Percentiles rank a stretch among this genome's conserved stretches.
Evolutionary conservation across 352 stramenopile genomes (phyloP).

Genomic region (Paralagenidium karlingii): DNA sequence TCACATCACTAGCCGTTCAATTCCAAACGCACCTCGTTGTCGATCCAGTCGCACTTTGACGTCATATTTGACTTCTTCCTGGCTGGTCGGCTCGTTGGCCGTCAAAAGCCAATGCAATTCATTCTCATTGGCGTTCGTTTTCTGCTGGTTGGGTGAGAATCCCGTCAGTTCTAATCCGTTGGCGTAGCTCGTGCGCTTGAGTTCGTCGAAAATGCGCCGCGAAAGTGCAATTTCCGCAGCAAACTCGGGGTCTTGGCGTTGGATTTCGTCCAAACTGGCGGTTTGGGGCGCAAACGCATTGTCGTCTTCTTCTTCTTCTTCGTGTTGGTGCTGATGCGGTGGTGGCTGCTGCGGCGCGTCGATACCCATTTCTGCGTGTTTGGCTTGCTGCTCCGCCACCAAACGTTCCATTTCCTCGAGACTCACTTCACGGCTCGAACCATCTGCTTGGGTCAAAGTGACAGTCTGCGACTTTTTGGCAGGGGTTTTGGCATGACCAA

Average conservation of each 20-base stretch:
- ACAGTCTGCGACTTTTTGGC: too few relatives aligned
- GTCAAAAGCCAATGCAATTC: too few relatives aligned
- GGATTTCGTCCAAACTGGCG: slow-evolving; percentile 26
- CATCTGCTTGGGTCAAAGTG: slow-evolving; percentile 25
- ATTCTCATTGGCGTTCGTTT: too few relatives aligned
- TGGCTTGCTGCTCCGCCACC: too few relatives aligned
- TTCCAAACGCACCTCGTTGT: too few relatives aligned
- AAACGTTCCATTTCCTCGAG: slow-evolving; percentile 18
- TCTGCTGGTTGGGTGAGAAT: too few relatives aligned
- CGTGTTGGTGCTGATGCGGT: too few relatives aligned
- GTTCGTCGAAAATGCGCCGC: slow-evolving; percentile 25
- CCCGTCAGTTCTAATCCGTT: slow-evolving; percentile 29
- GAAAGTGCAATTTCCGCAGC: slow-evolving; percentile 31
- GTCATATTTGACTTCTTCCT: too few relatives aligned
- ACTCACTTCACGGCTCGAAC: slow-evolving; percentile 20
- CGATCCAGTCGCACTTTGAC: too few relatives aligned
- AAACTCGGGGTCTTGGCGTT: slow-evolving; percentile 26
- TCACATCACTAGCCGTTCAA: too few relatives aligned
- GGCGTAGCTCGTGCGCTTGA: slow-evolving; percentile 48
- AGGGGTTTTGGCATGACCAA: too few relatives aligned
- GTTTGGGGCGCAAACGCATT: slow-evolving; percentile 12
- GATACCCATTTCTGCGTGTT: slow-evolving; percentile 15
- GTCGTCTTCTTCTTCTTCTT: slow-evolving; percentile 9
- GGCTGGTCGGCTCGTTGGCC: too few relatives aligned
- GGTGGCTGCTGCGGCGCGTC: slow-evolving; percentile 11